A percentile compares a stretch with the other conserved stretches of the same genome.
Evolutionary conservation across 805 yeast genomes (phyloP).

Genomic region (Cyberlindnera subsufficiens): DNA sequence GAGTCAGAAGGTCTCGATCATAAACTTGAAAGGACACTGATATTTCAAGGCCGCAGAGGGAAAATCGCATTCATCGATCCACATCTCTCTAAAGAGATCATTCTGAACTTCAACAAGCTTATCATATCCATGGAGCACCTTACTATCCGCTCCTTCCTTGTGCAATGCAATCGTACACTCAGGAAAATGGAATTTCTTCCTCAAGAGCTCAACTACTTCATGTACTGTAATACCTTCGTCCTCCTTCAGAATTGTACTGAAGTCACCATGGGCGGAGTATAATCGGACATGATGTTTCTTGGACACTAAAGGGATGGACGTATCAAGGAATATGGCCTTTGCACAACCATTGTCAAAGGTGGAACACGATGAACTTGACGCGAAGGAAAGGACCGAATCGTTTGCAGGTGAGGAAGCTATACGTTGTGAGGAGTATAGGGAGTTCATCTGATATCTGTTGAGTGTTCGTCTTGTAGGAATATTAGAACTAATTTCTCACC

Average conservation of each 20-base stretch:
- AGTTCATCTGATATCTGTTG: no score
- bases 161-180: conserved; percentile 9
- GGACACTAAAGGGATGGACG: conserved; percentile 3
- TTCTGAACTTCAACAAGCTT: conserved; percentile 12
- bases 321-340: conserved; percentile 9
- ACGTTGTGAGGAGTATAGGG: no score
- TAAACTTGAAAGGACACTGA: conserved; percentile 11
- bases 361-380: no score
- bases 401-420: no score
- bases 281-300: conserved; percentile 4
- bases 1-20: conserved; percentile 9
- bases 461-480: no score
- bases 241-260: conserved; percentile 8
- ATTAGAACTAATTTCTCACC: no score
- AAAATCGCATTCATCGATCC: conserved; percentile 12
- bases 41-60: conserved; percentile 11
- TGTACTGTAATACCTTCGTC: conserved; percentile 6
- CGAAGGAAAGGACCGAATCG: no score
- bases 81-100: conserved; percentile 12
- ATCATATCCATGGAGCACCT: conserved; percentile 9
- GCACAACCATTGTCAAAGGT: neutral
- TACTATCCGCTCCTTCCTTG: conserved; percentile 3
- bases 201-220: conserved; percentile 5
- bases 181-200: conserved; percentile 5
- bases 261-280: conserved; percentile 4